These are phyloP conservation scores for Phytophthora boehmeriae DNA, from an alignment of 352 stramenopile genomes.

Conservation along the genomic window DNA sequence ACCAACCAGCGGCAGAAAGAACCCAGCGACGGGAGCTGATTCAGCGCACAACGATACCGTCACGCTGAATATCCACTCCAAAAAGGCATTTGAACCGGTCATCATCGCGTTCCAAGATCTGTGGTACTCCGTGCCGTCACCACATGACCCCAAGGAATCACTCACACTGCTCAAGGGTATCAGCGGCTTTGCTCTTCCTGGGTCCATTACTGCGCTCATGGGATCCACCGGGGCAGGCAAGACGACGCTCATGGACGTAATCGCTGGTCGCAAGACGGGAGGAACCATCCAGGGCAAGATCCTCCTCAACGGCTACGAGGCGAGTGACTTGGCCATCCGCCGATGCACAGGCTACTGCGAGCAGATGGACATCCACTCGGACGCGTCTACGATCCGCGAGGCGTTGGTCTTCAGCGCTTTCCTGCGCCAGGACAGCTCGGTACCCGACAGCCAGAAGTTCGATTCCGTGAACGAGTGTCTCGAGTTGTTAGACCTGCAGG, in stretches of 20 bases:
- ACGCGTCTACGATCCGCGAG: slow-evolving; percentile 88
- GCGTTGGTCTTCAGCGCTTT: slow-evolving; percentile 86
- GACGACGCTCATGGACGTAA: slow-evolving; percentile 93
- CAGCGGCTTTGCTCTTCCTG: slow-evolving; percentile 42
- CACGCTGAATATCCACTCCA: slow-evolving; percentile 1
- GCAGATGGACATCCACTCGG: slow-evolving; percentile 88
- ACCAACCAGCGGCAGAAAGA: slow-evolving; percentile 10
- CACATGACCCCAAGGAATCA: slow-evolving; percentile 41
- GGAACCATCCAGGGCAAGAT: slow-evolving; percentile 74
- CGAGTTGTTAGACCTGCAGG: slow-evolving; percentile 38
- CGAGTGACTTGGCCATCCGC: slow-evolving; percentile 36
- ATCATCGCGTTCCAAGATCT: slow-evolving; percentile 42
- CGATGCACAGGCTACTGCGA: slow-evolving; percentile 51
- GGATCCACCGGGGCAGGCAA: slow-evolving; percentile 76
- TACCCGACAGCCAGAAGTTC: slow-evolving; percentile 35
- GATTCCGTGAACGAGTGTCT: slow-evolving; percentile 38
- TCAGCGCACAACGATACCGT: not conserved
- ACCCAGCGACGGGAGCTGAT: not conserved
- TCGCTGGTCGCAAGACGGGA: slow-evolving; percentile 89
- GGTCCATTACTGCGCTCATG: slow-evolving; percentile 59
- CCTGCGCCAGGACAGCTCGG: slow-evolving; percentile 47
- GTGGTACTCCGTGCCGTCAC: slow-evolving; percentile 42
- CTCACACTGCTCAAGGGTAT: slow-evolving; percentile 71
- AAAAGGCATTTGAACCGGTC: slow-evolving; percentile 24
- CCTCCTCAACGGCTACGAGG: slow-evolving; percentile 43